A percentile compares a stretch with the other conserved stretches of the same genome.
Evolutionary conservation across 2,329 filamentous ascomycete genomes (phyloP).

Genomic region (Clonostachys sp.): DNA sequence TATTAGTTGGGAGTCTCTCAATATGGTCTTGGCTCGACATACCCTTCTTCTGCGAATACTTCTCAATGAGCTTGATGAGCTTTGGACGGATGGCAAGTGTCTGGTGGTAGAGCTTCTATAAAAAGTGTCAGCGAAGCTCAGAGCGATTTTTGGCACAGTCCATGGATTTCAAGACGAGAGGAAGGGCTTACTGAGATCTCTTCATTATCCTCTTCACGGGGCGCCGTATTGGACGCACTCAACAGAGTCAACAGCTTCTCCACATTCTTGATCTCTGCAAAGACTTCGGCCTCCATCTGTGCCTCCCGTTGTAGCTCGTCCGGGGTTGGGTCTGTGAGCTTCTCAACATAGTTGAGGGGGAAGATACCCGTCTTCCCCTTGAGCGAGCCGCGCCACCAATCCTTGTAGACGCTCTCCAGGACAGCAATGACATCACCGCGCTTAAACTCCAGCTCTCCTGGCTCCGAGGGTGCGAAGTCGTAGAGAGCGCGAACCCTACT

Average conservation of each 20-base stretch:
- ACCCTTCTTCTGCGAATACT: constrained; percentile 99
- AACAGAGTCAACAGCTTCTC: constrained; percentile 77
- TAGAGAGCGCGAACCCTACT: constrained; percentile 90
- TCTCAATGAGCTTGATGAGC: constrained; percentile 95
- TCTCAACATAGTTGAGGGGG: constrained; percentile 97
- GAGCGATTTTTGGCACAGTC: neutral
- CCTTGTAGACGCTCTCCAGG: constrained; percentile 95
- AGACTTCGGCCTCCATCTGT: constrained; percentile 79
- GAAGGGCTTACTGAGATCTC: constrained; percentile 71
- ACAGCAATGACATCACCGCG: constrained; percentile 98
- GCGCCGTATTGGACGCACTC: constrained; percentile 77
- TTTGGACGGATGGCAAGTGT: constrained; percentile 93
- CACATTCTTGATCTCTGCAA: constrained; percentile 60
- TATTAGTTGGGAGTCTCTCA: neutral
- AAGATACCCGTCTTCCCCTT: constrained; percentile 96
- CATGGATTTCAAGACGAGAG: neutral
- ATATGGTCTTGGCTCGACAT: constrained; percentile 7
- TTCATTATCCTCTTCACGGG: constrained; percentile 88
- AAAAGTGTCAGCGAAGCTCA: constrained; percentile 18
- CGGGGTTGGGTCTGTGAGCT: constrained; percentile 87
- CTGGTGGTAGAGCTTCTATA: constrained; percentile 77
- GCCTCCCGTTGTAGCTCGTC: constrained; percentile 94
- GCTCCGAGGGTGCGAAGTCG: constrained; percentile 91
- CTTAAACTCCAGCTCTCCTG: constrained; percentile 91
- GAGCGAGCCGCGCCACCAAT: constrained; percentile 98